A percentile compares a stretch with the other conserved stretches of the same genome.
Evolutionary conservation across 2,329 filamentous ascomycete genomes (phyloP).

Genomic region (Cladophialophora chaetospira): DNA sequence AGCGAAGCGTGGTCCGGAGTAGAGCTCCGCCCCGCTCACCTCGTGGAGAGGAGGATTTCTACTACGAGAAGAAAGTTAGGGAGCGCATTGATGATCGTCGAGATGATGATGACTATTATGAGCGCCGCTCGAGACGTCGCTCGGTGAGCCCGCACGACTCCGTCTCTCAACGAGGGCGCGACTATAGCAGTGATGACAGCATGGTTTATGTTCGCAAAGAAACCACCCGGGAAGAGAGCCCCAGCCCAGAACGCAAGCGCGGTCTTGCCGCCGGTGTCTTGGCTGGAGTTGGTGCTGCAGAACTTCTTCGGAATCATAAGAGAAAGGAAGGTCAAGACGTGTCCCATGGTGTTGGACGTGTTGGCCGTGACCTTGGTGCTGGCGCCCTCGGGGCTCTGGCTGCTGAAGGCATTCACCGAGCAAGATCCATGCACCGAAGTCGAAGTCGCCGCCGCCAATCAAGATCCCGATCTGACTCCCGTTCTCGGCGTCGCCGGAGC

Average conservation of each 20-base stretch:
- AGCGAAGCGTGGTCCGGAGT: constrained; percentile 39
- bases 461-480: constrained; percentile 38
- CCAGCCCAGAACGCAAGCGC: constrained; percentile 53
- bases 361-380: constrained; percentile 58
- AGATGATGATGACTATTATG: constrained; percentile 65
- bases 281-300: constrained; percentile 62
- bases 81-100: constrained; percentile 39
- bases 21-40: constrained; percentile 32
- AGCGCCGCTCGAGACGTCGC: constrained; percentile 57
- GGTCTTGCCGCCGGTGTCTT: constrained; percentile 65
- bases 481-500: constrained; percentile 37
- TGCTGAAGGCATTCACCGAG: constrained; percentile 58
- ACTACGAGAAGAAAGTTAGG: constrained; percentile 35
- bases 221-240: constrained; percentile 34
- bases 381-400: constrained; percentile 64
- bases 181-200: constrained; percentile 63
- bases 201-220: constrained; percentile 62
- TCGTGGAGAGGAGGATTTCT: constrained; percentile 34
- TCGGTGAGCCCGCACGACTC: constrained; percentile 56
- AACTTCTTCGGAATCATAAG: constrained; percentile 60
- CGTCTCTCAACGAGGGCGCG: constrained; percentile 52
- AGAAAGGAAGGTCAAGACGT: constrained; percentile 59
- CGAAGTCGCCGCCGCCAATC: constrained; percentile 44
- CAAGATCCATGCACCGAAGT: constrained; percentile 52
- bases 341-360: constrained; percentile 52